phyloP scores from a whole-genome alignment of 1,284 basidiomycete genomes.

The Abortiporus biennis region DNA sequence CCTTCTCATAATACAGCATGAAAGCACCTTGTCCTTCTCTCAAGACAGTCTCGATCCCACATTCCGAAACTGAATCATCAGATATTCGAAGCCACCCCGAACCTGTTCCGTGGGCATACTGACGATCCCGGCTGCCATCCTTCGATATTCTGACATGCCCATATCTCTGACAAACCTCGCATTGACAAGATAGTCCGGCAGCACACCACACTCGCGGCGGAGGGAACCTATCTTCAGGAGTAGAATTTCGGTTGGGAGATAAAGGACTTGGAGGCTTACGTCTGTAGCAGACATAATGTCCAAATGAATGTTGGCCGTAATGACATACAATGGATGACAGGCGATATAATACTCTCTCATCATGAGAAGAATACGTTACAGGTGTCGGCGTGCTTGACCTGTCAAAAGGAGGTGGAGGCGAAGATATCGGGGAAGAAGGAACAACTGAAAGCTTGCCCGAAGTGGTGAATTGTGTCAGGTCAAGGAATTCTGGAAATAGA shows the following conservation, averaged over 20 bases:
- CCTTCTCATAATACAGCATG: slow-evolving; percentile 89
- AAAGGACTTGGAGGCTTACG: slow-evolving; percentile 54
- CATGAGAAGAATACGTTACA: slow-evolving; percentile 37
- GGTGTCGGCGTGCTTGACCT: slow-evolving; percentile 52
- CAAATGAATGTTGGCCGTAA: slow-evolving; percentile 84
- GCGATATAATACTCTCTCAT: slow-evolving; percentile 69
- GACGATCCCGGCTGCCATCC: slow-evolving; percentile 6
- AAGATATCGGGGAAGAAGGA: slow-evolving; percentile 62
- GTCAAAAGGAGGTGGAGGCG: slow-evolving; percentile 33
- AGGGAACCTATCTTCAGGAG: too few relatives aligned
- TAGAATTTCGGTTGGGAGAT: slow-evolving; percentile 25
- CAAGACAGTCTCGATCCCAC: slow-evolving; percentile 70
- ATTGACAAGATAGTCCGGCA: slow-evolving; percentile 39
- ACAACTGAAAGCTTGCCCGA: slow-evolving; percentile 66
- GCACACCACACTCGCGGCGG: slow-evolving; percentile 47
- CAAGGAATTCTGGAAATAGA: slow-evolving; percentile 80
- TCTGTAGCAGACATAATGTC: slow-evolving; percentile 89
- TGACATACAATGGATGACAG: slow-evolving; percentile 83
- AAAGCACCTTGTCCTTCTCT: slow-evolving; percentile 72
- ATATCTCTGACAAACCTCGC: slow-evolving; percentile 31
- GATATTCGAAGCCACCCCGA: slow-evolving; percentile 80
- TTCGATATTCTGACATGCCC: slow-evolving; percentile 36
- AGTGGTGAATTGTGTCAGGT: slow-evolving; percentile 80
- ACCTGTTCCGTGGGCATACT: slow-evolving; percentile 23
- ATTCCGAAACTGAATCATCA: slow-evolving; percentile 78